Conservation (phyloP, 306 rosid genomes). For the Hippophae tibetana region DNA sequence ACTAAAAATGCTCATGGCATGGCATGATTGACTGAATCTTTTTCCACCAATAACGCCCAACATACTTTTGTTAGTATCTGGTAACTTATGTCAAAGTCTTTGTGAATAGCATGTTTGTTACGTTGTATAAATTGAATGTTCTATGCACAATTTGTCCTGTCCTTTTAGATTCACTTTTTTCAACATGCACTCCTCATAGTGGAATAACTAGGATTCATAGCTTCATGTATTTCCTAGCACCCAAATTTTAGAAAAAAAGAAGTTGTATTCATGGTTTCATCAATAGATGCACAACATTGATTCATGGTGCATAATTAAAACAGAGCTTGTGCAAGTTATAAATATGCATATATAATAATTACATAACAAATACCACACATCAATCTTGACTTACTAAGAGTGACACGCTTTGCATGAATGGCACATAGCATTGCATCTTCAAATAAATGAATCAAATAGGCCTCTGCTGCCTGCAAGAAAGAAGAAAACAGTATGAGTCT, state of each 20-base stretch:
- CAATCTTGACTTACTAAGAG: conserved; percentile 66
- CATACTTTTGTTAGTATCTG: no score
- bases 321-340: conserved; percentile 2
- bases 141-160: no score
- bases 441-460: conserved; percentile 54
- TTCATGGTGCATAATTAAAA: conserved; percentile 9
- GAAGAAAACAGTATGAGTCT: not conserved
- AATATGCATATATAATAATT: not conserved
- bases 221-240: not conserved
- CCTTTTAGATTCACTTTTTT: no score
- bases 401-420: conserved; percentile 81
- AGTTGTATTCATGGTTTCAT: not conserved
- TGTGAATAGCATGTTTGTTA: no score
- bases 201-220: not conserved
- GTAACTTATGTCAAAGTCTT: no score
- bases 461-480: conserved; percentile 72
- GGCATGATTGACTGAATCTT: no score
- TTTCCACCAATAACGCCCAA: no score
- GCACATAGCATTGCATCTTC: conserved; percentile 82
- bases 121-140: no score
- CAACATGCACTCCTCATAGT: no score
- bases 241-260: not conserved
- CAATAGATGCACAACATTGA: not conserved
- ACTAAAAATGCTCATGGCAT: no score
- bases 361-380: conserved; percentile 10